Base-by-base conservation (phyloP, 1,284 basidiomycete species). In the Phlebopus sp. region DNA sequence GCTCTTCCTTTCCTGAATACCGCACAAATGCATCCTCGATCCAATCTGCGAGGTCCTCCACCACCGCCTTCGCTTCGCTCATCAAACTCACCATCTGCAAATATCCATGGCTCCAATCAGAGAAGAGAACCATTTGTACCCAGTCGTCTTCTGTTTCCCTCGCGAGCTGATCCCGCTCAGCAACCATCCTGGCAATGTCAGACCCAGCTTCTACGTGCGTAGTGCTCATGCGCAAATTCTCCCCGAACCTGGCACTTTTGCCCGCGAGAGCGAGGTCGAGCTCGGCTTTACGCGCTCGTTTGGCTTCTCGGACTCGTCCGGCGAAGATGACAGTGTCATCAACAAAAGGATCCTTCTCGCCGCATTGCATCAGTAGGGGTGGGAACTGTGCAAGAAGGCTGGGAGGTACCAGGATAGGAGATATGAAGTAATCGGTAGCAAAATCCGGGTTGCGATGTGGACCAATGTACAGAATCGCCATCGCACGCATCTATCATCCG, bases 391-490 rank as follows among this genome's bases (percentile, higher is more conserved):
- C 92, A 10, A 99, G 80, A 11, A 97, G 74, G 46, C 82, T 75
- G 30, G 78, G 73, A 0, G 96, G 96, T 3, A 94, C 84, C 41
- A 98, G 80, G 57, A 98, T 89, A 0, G 96, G 96, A 10, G 93
- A 97, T 53, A 98, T 84, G 69, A 90, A 86, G 69, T 97, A 98
- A 74, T 99, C 94, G 36, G 89, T 89, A 49, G 86, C 83, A 66
- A 98, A 92, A 67, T 98, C 93, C 13, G 96, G 95, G 62, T 92
- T 89, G 46, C 84, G 84, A 58, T 90, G 81, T 0, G 95, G 94
- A 1, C 96, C 96, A 53, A 98, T 88, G 70, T 98, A 98, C 49
- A 97, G 75, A 59, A 98, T 95, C 1, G 95, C 94, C 95, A 98
- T 98, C 1, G 95, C 93, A 36, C 96, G 89, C 90, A 97, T 96